These are phyloP conservation scores for Bipolaris zeicola DNA, from an alignment of 2,329 filamentous ascomycete species.

Conservation along the genomic window DNA sequence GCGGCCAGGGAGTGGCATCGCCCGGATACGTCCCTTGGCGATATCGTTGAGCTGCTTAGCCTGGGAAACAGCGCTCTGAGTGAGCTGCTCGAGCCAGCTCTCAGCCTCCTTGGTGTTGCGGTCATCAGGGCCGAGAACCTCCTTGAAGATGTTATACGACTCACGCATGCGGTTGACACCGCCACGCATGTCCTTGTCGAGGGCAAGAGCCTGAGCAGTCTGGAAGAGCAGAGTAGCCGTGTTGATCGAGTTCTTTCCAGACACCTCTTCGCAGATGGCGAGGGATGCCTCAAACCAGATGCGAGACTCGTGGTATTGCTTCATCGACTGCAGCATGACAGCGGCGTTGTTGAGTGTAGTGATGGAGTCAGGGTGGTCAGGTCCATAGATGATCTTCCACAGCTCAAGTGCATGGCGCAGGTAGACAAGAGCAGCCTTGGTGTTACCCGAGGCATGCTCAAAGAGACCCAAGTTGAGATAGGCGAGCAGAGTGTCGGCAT, in stretches of 20 bases:
- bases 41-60: slow-evolving; percentile 92
- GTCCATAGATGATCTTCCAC: slow-evolving; percentile 96
- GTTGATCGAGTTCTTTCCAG: slow-evolving; percentile 88
- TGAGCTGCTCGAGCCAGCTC: slow-evolving; percentile 94
- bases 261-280: slow-evolving; percentile 84
- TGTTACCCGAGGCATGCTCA: slow-evolving; percentile 90
- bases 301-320: slow-evolving; percentile 92
- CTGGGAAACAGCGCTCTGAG: slow-evolving; percentile 91
- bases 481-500: slow-evolving; percentile 88
- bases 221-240: slow-evolving; percentile 96
- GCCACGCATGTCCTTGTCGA: slow-evolving; percentile 93
- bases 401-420: slow-evolving; percentile 91
- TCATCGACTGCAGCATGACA: slow-evolving; percentile 96
- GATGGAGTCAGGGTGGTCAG: slow-evolving; percentile 94
- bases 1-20: slow-evolving; percentile 67
- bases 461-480: slow-evolving; percentile 96
- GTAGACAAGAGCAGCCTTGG: slow-evolving; percentile 82
- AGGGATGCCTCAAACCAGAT: slow-evolving; percentile 97
- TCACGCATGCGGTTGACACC: slow-evolving; percentile 94
- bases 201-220: slow-evolving; percentile 88
- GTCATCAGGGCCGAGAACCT: slow-evolving; percentile 83
- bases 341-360: slow-evolving; percentile 98
- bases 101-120: slow-evolving; percentile 98
- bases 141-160: slow-evolving; percentile 93
- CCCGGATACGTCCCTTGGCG: slow-evolving; percentile 72